Conservation (phyloP, 202 grass and related monocot species). For the Bolboschoenoplectus hybrid region DNA sequence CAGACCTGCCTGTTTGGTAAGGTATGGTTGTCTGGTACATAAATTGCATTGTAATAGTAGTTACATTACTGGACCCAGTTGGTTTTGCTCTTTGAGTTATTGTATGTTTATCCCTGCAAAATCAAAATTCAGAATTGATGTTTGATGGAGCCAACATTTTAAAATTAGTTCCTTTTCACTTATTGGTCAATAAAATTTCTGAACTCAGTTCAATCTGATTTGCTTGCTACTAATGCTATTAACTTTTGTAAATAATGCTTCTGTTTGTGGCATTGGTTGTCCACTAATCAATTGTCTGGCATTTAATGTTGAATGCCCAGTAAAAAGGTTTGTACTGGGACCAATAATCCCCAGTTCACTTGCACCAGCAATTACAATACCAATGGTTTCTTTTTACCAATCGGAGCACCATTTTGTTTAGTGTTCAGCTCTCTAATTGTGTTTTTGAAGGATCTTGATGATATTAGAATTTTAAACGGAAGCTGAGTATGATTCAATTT, state of each 20-base stretch:
- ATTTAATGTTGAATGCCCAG: background rate
- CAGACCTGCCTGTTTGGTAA: background rate
- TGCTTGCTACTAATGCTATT: background rate
- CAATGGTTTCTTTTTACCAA: background rate
- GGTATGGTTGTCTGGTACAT: background rate
- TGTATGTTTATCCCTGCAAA: conserved; percentile 12
- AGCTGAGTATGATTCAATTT: conserved; percentile 9
- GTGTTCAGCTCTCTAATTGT: conserved; percentile 1
- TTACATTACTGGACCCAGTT: background rate
- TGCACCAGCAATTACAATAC: background rate
- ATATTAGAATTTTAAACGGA: background rate
- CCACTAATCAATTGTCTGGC: background rate
- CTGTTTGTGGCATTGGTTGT: background rate
- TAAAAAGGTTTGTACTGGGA: conserved; percentile 27
- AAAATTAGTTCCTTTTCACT: background rate
- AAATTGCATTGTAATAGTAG: background rate
- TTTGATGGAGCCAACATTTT: background rate
- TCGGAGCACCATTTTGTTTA: background rate
- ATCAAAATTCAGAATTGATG: background rate
- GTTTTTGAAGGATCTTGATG: background rate
- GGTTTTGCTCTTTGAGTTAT: background rate
- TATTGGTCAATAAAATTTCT: background rate
- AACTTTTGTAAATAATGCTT: background rate
- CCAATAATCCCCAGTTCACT: background rate
- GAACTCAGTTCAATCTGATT: background rate